Conservation (phyloP, 2,329 filamentous ascomycete genomes). For the Pestalotiopsis sp. region DNA sequence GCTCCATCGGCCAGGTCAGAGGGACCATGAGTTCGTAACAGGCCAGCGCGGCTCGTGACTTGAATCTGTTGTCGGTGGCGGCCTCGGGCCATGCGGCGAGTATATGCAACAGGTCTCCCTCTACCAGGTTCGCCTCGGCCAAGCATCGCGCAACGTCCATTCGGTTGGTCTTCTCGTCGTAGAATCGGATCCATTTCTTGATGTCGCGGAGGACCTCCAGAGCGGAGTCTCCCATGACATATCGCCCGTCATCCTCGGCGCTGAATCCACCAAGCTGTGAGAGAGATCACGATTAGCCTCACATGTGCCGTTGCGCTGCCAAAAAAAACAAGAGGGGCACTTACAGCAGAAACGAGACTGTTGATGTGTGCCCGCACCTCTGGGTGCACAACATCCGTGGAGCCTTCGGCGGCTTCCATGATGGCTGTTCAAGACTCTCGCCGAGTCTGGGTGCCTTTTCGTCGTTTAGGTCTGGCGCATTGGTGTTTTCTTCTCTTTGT, state of each 20-base stretch:
- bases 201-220: constrained; percentile 90
- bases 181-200: constrained; percentile 92
- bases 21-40: constrained; percentile 91
- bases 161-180: constrained; percentile 90
- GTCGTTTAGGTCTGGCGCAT: constrained; percentile 6
- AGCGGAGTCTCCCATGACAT: constrained; percentile 91
- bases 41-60: constrained; percentile 78
- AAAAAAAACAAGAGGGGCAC: constrained; percentile 34
- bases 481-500: not conserved
- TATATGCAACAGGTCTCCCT: constrained; percentile 88
- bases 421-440: constrained; percentile 22
- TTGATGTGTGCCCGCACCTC: constrained; percentile 93
- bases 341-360: constrained; percentile 89
- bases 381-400: constrained; percentile 74
- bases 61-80: constrained; percentile 72
- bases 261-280: constrained; percentile 81
- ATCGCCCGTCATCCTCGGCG: constrained; percentile 77
- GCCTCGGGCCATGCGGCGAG: constrained; percentile 80
- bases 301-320: not conserved
- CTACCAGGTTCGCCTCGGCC: constrained; percentile 88
- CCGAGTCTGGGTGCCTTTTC: not conserved
- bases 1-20: constrained; percentile 90
- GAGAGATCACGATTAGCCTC: constrained; percentile 16
- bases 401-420: constrained; percentile 59
- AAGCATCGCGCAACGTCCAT: constrained; percentile 94